Base-by-base conservation (phyloP, 768 basidiomycete genomes). In the Lentinula lateritia region DNA sequence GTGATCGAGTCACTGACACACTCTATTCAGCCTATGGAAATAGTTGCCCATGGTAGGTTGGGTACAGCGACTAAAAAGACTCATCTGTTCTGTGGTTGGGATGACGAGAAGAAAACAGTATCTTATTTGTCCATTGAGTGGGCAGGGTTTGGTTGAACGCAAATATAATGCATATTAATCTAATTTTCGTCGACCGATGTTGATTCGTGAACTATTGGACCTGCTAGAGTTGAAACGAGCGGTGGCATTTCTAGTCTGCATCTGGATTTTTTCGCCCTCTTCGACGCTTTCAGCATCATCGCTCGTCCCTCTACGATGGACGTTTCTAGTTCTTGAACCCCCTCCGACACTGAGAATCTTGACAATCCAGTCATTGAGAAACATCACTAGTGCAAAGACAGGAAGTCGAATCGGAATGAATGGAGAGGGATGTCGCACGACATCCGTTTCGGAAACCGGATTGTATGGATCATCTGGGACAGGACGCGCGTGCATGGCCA, bases 61-160 rank as follows among this genome's bases (percentile, higher is more conserved):
- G 97, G 96, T 1, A 99, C 97, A 3, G 97, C 92, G 10, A 98
- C 97, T 8, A 98, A 98, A 74, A 99, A 99, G 74, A 86, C 93
- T 0, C 95, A 98, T 71, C 75, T 98, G 35, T 75, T 98, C 3
- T 97, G 94, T 67, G 85, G 88, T 36, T 97, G 91, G 89, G 87
- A 96, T 67, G 88, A 92, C 39, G 80, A 78, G 54, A 84, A 77
- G 67, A 78, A 82, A 45, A 73, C 80, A 63, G 91, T 85, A 2
- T 83, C 86, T 0, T 93, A 91, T 74, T 80, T 89, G 60, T 90
- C 89, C 52, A 82, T 95, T 62, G 92, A 94, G 74, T 95, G 93
- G 93, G 90, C 92, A 38, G 90, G 91, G 10, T 95, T 95, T 67
- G 93, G 93, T 66, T 90, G 69, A 77, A 20, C 23, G 34, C 58